These are phyloP conservation scores for Zangia roseola DNA, from an alignment of 768 basidiomycete genomes.

Conservation along the genomic window DNA sequence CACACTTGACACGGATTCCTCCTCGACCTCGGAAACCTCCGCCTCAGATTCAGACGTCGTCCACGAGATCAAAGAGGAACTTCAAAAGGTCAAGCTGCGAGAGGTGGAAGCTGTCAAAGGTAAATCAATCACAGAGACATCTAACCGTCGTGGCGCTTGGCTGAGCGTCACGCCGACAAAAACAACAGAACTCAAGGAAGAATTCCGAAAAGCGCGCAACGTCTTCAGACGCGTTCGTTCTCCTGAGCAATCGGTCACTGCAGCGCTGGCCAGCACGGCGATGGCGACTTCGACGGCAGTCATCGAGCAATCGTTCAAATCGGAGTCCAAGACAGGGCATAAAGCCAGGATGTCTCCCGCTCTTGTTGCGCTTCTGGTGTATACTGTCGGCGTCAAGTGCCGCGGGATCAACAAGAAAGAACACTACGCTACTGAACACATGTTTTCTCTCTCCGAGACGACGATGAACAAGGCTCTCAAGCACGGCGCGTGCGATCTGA, in stretches of 20 bases:
- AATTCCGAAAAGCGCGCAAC: conserved; percentile 38
- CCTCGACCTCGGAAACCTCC: conserved; percentile 39
- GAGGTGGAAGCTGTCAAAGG: conserved; percentile 40
- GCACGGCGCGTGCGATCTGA: conserved; percentile 62
- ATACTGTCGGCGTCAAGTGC: conserved; percentile 95
- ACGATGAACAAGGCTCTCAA: conserved; percentile 76
- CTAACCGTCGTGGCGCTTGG: conserved; percentile 7
- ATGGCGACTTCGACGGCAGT: conserved; percentile 12
- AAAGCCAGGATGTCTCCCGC: conserved; percentile 73
- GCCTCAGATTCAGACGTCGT: conserved; percentile 30
- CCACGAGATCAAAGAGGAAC: conserved; percentile 27
- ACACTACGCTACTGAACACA: conserved; percentile 80
- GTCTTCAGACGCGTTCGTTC: conserved; percentile 43
- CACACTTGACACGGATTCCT: conserved; percentile 40
- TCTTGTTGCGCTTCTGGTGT: conserved; percentile 77
- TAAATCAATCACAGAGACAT: conserved; percentile 6
- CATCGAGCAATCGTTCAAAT: conserved; percentile 15
- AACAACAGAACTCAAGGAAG: conserved; percentile 37
- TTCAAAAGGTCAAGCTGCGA: conserved; percentile 23
- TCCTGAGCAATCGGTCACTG: conserved; percentile 16
- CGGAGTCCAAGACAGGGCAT: conserved; percentile 15
- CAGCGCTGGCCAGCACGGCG: conserved; percentile 10
- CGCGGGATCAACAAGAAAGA: conserved; percentile 87
- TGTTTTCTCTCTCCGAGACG: conserved; percentile 91
- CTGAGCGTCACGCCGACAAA: conserved; percentile 13